Base-by-base conservation (phyloP, 1,284 basidiomycete species). In the Phellinidium pouzarii region DNA sequence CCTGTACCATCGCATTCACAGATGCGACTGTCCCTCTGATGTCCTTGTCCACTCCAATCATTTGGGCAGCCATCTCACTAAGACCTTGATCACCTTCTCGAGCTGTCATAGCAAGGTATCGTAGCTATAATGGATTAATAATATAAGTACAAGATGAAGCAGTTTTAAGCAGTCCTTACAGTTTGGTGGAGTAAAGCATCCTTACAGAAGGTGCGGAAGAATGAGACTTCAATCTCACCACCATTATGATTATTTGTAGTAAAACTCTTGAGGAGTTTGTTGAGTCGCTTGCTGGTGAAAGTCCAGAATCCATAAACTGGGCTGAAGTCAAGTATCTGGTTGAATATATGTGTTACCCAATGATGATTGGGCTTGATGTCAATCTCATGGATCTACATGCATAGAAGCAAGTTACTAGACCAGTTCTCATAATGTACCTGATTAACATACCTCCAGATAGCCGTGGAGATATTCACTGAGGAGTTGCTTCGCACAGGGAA, bases 231-330 rank as follows among this genome's bases (percentile, higher is more conserved):
- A 11, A 60, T 41, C 19, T 56, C 49, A 23, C 59, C 59, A 3
- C 46, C 54, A 17, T 53, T 48, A 11, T 54, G 55, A 34, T 57
- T 57, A 34, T 58, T 60, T 4, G 53, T 51, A 8, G 41, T 53
- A 17, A 53, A 50, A 4, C 44, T 44, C 48, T 60, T 60, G 9
- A 60, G 31, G 0, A 59, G 25, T 36, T 59, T 59, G 45, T 60
- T 60, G 12, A 60, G 50, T 1, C 58, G 50, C 26, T 60, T 58
- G 2, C 42, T 34, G 6, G 56, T 45, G 51, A 60, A 60, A 1
- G 52, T 44, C 59, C 59, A 60, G 40, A 59, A 57, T 6, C 48
- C 50, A 46, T 59, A 57, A n/a, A 59, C 50, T 14, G 59, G 59
- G 1, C 59, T 58, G 22, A 48, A 60, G 12, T 57, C 53, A 3